Conservation (phyloP, 768 basidiomycete genomes). For the Mycena capillaripes region DNA sequence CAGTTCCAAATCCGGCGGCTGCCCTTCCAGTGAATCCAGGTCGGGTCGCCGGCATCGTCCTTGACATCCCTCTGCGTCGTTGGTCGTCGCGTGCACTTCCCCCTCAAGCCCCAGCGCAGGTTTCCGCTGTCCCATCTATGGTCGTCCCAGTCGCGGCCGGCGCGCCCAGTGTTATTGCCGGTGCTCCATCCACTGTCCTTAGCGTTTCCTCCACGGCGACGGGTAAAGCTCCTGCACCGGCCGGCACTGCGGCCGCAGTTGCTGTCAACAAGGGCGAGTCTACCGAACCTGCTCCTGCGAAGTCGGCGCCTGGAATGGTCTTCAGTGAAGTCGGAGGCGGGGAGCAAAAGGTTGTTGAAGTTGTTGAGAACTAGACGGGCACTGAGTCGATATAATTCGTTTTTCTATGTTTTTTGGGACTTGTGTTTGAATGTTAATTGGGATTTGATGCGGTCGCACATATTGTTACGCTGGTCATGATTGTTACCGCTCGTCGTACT, state of each 20-base stretch:
- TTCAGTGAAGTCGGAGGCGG: background rate
- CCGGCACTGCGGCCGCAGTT: background rate
- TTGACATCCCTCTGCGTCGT: background rate
- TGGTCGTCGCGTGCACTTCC: background rate
- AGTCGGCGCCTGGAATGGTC: background rate
- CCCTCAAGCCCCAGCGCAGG: background rate
- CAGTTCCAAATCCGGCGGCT: too few relatives aligned
- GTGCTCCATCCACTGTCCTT: background rate
- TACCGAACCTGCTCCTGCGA: background rate
- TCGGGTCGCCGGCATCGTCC: too few relatives aligned
- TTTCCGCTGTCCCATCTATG: background rate
- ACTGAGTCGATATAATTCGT: background rate
- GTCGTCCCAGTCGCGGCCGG: background rate
- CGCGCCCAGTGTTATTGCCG: background rate
- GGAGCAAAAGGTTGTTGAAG: background rate
- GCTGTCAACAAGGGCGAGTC: background rate
- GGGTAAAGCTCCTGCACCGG: background rate
- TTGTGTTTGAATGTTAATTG: background rate
- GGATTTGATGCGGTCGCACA: background rate
- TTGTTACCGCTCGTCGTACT: conserved; percentile 12
- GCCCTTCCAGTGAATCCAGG: too few relatives aligned
- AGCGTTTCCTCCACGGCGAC: background rate
- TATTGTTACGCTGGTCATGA: background rate
- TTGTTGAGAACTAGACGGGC: background rate
- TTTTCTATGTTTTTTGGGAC: background rate